Conservation (phyloP, 2,329 filamentous ascomycete genomes). For the Cladosporium sp. region DNA sequence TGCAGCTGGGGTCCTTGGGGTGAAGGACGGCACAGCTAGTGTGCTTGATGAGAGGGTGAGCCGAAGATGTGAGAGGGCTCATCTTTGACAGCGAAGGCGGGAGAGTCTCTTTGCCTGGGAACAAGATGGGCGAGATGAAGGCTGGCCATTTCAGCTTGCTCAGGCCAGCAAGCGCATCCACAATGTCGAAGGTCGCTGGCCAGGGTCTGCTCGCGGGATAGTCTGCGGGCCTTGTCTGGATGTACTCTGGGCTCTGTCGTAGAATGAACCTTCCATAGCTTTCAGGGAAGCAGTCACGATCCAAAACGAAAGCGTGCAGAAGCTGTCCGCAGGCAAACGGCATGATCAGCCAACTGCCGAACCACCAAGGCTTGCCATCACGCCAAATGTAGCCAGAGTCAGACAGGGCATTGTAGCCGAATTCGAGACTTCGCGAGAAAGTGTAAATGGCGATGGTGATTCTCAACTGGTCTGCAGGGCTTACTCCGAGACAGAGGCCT, state of each 20-base stretch:
- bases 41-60: conserved; percentile 81
- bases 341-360: conserved; percentile 56
- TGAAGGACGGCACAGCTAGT: conserved; percentile 90
- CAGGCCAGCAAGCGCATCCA: conserved; percentile 80
- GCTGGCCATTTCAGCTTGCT: conserved; percentile 83
- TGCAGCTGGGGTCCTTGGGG: conserved; percentile 82
- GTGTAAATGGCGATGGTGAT: conserved; percentile 80
- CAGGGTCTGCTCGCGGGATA: conserved; percentile 69
- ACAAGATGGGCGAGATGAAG: conserved; percentile 83
- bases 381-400: conserved; percentile 61
- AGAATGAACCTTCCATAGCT: conserved; percentile 67
- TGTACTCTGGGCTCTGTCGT: conserved; percentile 73
- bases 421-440: conserved; percentile 80
- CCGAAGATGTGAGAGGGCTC: conserved; percentile 75
- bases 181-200: conserved; percentile 74
- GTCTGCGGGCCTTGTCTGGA: conserved; percentile 69
- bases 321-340: conserved; percentile 52
- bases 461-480: conserved; percentile 69
- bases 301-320: conserved; percentile 54
- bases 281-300: conserved; percentile 55
- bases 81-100: conserved; percentile 66
- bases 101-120: conserved; percentile 66
- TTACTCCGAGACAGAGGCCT: conserved; percentile 78
- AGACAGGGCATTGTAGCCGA: conserved; percentile 80
- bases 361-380: conserved; percentile 60